These are phyloP conservation scores for Penicillium corylophilum DNA, from an alignment of 2,329 filamentous ascomycete species.

Conservation along the genomic window DNA sequence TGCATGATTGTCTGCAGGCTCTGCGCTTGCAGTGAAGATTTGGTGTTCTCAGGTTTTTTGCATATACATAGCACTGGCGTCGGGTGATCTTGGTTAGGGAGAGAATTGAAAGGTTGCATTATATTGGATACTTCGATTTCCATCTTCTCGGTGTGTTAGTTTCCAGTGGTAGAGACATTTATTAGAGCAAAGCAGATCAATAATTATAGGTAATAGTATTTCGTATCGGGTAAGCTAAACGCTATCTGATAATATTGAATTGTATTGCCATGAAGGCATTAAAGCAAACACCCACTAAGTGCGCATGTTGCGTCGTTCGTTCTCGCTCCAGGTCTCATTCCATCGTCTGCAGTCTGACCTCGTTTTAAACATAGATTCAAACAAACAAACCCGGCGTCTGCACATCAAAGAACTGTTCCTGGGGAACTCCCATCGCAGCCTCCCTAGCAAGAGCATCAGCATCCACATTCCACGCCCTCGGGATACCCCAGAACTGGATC, in stretches of 20 bases:
- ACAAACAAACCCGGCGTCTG: not conserved
- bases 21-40: not conserved
- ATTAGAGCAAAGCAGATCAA: not conserved
- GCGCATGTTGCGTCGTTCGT: not conserved
- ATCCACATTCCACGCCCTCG: not conserved
- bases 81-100: not conserved
- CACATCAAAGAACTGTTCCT: not conserved
- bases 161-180: too few relatives aligned
- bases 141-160: too few relatives aligned
- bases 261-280: too few relatives aligned
- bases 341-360: not conserved
- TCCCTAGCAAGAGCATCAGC: not conserved
- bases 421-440: not conserved
- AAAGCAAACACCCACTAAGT: not conserved
- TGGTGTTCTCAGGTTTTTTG: slow-evolving; percentile 1
- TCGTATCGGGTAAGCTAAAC: not conserved
- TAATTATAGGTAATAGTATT: not conserved
- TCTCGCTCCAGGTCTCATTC: too few relatives aligned
- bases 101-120: not conserved
- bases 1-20: not conserved
- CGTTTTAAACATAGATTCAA: not conserved
- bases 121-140: not conserved
- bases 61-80: slow-evolving; percentile 15
- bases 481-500: not conserved
- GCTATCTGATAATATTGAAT: not conserved